Percentiles rank a stretch among this genome's conserved stretches.
phyloP scores from a whole-genome alignment of 2,329 filamentous ascomycete species.

The Nemania sp. region DNA sequence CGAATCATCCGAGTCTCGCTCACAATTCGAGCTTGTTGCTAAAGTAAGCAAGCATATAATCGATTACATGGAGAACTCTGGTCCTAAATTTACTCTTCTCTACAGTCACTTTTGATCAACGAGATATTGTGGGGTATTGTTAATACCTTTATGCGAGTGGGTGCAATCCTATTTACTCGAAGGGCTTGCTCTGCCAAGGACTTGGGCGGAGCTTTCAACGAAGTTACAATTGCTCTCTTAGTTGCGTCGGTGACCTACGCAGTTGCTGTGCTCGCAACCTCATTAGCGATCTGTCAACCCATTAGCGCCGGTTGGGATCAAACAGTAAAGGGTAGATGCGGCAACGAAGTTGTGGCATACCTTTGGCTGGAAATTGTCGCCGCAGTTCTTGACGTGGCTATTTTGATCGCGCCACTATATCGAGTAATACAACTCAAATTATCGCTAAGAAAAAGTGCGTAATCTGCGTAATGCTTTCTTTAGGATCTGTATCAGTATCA shows the following conservation, averaged over 20 bases:
- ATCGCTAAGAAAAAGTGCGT: neutral
- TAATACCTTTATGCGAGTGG: slow-evolving; percentile 25
- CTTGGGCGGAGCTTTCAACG: neutral
- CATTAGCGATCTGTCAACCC: slow-evolving; percentile 28
- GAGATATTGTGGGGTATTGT: slow-evolving; percentile 28
- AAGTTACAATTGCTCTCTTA: neutral
- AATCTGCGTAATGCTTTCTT: slow-evolving; percentile 8
- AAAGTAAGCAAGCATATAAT: slow-evolving; percentile 13
- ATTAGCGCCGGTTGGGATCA: slow-evolving; percentile 21
- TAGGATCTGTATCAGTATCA: slow-evolving; percentile 14
- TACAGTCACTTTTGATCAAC: slow-evolving; percentile 31
- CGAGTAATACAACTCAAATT: neutral
- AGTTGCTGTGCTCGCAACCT: slow-evolving; percentile 9
- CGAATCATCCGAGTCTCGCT: slow-evolving; percentile 22
- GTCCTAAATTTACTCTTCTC: neutral
- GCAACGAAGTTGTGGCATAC: slow-evolving; percentile 21
- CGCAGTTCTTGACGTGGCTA: slow-evolving; percentile 20
- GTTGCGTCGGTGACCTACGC: slow-evolving; percentile 6
- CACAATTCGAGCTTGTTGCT: slow-evolving; percentile 21
- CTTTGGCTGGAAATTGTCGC: slow-evolving; percentile 23
- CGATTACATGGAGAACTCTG: neutral
- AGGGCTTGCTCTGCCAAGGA: too few species aligned
- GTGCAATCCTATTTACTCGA: slow-evolving; percentile 22
- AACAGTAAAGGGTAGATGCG: slow-evolving; percentile 17
- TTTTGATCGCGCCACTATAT: slow-evolving; percentile 20